Evolutionary conservation across 2,329 filamentous ascomycete species (phyloP).

Genomic region (Cladophialophora chaetospira): DNA sequence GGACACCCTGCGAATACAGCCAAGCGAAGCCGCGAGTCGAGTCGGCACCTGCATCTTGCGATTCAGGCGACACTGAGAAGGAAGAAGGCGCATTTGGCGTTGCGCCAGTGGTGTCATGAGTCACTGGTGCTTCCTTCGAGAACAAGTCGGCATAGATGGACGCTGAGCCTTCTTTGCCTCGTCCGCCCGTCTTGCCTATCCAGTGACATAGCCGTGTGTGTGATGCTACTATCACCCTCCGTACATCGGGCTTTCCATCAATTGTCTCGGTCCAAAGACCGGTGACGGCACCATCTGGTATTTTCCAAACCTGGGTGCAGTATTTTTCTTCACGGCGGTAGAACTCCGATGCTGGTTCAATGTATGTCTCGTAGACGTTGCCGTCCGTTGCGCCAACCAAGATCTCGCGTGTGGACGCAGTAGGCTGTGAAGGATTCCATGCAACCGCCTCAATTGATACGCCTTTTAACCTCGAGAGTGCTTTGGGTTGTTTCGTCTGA

Average conservation of each 20-base stretch:
- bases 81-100: conserved; percentile 63
- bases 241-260: conserved; percentile 66
- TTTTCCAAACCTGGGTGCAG: conserved; percentile 77
- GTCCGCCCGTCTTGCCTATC: conserved; percentile 71
- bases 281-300: conserved; percentile 78
- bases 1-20: conserved; percentile 83
- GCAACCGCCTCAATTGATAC: conserved; percentile 86
- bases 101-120: conserved; percentile 70
- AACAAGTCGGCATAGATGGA: conserved; percentile 88
- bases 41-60: conserved; percentile 52
- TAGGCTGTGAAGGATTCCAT: conserved; percentile 92
- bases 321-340: conserved; percentile 95
- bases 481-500: conserved; percentile 84
- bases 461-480: conserved; percentile 77
- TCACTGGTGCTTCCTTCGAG: conserved; percentile 76
- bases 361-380: conserved; percentile 90
- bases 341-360: conserved; percentile 92
- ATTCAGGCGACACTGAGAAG: conserved; percentile 76
- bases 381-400: conserved; percentile 89
- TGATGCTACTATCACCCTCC: conserved; percentile 79
- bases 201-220: conserved; percentile 78
- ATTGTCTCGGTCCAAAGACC: conserved; percentile 83
- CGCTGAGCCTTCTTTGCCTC: conserved; percentile 74
- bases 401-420: conserved; percentile 92
- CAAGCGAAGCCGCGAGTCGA: conserved; percentile 75